Conservation (phyloP, 108 stramenopile species). For the Epipyxis sp. region DNA sequence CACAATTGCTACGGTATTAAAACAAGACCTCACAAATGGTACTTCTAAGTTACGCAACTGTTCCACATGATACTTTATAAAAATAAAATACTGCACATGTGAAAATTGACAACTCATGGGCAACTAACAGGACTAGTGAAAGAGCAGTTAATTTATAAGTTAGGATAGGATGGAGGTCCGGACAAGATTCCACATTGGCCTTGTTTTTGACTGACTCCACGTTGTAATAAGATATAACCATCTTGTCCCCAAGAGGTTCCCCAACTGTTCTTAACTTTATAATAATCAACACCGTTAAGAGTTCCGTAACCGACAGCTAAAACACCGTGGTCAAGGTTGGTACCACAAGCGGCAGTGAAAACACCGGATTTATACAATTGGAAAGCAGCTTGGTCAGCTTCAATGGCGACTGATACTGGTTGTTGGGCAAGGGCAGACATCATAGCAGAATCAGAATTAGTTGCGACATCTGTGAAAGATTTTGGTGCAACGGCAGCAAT, state of each 20-base stretch:
- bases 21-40: too few relatives aligned
- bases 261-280: constrained; percentile 73
- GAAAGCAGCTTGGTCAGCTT: constrained; percentile 69
- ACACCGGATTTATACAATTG: constrained; percentile 96
- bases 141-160: constrained; percentile 16
- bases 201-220: constrained; percentile 28
- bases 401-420: constrained; percentile 70
- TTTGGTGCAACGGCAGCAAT: neutral
- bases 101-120: too few relatives aligned
- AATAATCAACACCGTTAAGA: constrained; percentile 38
- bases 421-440: constrained; percentile 37
- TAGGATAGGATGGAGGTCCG: constrained; percentile 26
- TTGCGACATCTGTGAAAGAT: neutral
- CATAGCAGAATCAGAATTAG: constrained; percentile 1
- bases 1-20: too few relatives aligned
- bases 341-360: constrained; percentile 57
- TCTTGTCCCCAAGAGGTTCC: constrained; percentile 71
- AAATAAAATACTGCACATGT: too few relatives aligned
- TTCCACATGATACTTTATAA: too few relatives aligned
- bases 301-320: constrained; percentile 58
- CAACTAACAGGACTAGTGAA: too few relatives aligned
- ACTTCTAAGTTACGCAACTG: too few relatives aligned
- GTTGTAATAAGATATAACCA: constrained; percentile 64
- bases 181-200: constrained; percentile 22
- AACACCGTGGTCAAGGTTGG: constrained; percentile 62